phyloP scores from a whole-genome alignment of 106 monocot species.

The Xerophyta viscosa region DNA sequence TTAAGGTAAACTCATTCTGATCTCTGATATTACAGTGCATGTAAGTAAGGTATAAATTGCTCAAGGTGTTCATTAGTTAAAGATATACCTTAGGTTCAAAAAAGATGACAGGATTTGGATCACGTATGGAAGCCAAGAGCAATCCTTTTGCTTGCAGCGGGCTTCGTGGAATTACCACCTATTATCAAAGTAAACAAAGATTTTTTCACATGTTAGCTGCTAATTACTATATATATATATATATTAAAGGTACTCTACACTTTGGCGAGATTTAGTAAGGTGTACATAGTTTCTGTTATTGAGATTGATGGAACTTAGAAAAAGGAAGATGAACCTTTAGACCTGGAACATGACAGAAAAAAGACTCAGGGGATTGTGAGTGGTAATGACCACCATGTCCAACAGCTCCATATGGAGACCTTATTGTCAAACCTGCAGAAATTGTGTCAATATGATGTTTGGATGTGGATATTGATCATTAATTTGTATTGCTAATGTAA shows the following conservation, averaged over 20 bases:
- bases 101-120: conserved; percentile 94
- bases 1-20: too few species aligned
- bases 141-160: conserved; percentile 89
- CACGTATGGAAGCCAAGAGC: conserved; percentile 75
- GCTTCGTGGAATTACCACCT: conserved; percentile 99
- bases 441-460: background rate
- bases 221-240: too few species aligned
- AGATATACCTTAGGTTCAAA: conserved; percentile 87
- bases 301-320: background rate
- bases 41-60: too few species aligned
- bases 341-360: conserved; percentile 99
- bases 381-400: conserved; percentile 98
- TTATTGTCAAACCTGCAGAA: conserved; percentile 70
- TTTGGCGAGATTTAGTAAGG: too few species aligned
- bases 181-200: background rate
- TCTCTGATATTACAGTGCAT: too few species aligned
- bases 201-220: too few species aligned
- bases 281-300: too few species aligned
- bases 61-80: too few species aligned
- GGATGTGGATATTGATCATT: too few species aligned
- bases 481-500: too few species aligned
- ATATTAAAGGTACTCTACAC: too few species aligned
- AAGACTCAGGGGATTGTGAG: conserved; percentile 95
- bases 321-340: conserved; percentile 57
- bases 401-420: conserved; percentile 97